Conservation (phyloP, 2,329 filamentous ascomycete species). For the Fusarium xylarioides region DNA sequence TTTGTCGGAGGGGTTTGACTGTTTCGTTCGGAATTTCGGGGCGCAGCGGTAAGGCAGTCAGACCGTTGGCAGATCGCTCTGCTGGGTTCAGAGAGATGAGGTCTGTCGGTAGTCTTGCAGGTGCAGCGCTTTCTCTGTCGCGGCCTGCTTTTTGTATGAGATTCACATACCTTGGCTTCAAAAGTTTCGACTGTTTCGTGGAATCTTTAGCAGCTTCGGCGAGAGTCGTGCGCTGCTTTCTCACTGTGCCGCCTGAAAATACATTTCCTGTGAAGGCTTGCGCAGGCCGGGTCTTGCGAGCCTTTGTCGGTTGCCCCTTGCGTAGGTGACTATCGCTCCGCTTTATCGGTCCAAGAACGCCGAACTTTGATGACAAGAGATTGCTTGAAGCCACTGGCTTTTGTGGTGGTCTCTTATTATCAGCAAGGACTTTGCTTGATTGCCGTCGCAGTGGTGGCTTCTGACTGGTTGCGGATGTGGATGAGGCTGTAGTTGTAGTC, state of each 20-base stretch:
- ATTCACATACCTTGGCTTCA: constrained; percentile 49
- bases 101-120: constrained; percentile 46
- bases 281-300: constrained; percentile 16
- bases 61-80: background rate
- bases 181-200: constrained; percentile 52
- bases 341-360: background rate
- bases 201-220: constrained; percentile 53
- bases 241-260: constrained; percentile 55
- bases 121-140: constrained; percentile 54
- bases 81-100: constrained; percentile 45
- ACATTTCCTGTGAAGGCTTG: constrained; percentile 50
- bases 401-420: constrained; percentile 1
- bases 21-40: background rate
- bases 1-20: constrained; percentile 14
- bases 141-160: constrained; percentile 54
- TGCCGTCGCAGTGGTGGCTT: background rate
- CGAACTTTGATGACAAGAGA: constrained; percentile 17
- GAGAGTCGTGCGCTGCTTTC: constrained; percentile 50
- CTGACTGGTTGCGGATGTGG: background rate
- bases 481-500: background rate
- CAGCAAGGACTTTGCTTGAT: background rate
- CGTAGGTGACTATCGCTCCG: background rate
- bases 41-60: background rate
- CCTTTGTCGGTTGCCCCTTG: constrained; percentile 4
- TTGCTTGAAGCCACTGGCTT: background rate